Conservation (phyloP, 2,329 filamentous ascomycete genomes). For the Alternaria sp. region DNA sequence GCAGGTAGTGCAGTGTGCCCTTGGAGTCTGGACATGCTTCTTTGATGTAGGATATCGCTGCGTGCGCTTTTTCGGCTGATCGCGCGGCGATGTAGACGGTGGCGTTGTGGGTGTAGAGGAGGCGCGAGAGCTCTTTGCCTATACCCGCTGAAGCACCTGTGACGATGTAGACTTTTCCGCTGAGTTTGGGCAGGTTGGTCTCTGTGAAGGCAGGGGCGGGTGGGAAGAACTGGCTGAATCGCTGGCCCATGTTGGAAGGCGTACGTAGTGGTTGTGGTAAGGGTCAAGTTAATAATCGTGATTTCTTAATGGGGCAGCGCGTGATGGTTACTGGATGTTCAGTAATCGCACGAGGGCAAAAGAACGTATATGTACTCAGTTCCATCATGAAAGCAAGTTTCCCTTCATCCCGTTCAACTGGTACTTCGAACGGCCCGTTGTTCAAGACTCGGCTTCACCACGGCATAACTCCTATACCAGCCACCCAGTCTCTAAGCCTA, state of each 20-base stretch:
- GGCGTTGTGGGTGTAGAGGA: conserved; percentile 61
- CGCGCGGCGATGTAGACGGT: conserved; percentile 62
- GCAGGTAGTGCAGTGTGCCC: not conserved
- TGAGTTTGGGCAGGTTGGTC: conserved; percentile 49
- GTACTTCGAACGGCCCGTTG: not conserved
- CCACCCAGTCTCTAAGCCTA: not conserved
- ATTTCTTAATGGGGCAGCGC: no score
- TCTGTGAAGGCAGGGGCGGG: conserved; percentile 52
- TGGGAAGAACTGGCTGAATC: conserved; percentile 28
- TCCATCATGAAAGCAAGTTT: not conserved
- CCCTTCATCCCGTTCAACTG: not conserved
- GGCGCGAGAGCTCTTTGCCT: conserved; percentile 57
- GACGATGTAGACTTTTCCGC: conserved; percentile 54
- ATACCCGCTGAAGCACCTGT: conserved; percentile 56
- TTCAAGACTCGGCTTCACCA: not conserved
- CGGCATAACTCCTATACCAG: not conserved
- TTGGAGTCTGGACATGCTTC: not conserved
- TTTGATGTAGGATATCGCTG: not conserved
- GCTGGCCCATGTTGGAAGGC: not conserved
- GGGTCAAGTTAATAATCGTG: no score
- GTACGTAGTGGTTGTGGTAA: no score
- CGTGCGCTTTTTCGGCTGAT: conserved; percentile 15
- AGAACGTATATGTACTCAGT: not conserved
- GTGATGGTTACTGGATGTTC: no score
- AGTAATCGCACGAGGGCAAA: not conserved